Percentiles rank a stretch among this genome's conserved stretches.
Conservation (phyloP, 371 early-diverging fungal genomes). For the Fennellomyces sp. region DNA sequence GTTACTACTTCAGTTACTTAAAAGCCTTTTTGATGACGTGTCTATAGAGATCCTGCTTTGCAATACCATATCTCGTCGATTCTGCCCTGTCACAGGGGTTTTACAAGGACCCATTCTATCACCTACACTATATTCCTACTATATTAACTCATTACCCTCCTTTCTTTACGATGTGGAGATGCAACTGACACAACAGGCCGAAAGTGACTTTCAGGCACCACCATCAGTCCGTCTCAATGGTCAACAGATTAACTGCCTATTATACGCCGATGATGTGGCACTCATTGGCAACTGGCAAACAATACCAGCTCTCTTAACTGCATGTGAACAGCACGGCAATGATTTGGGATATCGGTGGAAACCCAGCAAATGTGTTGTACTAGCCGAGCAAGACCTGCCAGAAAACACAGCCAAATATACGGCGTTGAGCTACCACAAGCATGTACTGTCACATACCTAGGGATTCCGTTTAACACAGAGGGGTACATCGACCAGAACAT, state of each 20-base stretch:
- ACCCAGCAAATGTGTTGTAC: slow-evolving; percentile 21
- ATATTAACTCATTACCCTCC: slow-evolving; percentile 22
- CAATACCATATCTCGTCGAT: slow-evolving; percentile 10
- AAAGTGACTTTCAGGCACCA: not conserved
- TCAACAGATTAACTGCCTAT: slow-evolving; percentile 1
- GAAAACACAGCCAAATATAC: too few relatives aligned
- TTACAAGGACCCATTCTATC: slow-evolving; percentile 29
- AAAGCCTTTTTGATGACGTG: not conserved
- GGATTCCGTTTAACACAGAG: too few relatives aligned
- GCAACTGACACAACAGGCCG: not conserved
- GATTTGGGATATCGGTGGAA: slow-evolving; percentile 19
- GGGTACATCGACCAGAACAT: too few relatives aligned
- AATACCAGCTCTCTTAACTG: not conserved
- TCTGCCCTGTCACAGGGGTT: slow-evolving; percentile 20
- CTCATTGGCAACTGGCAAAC: slow-evolving; percentile 3
- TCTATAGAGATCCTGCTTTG: not conserved
- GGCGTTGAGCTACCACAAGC: too few relatives aligned
- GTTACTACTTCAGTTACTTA: not conserved
- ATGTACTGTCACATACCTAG: too few relatives aligned
- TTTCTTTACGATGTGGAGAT: slow-evolving; percentile 6
- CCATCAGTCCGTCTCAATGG: not conserved
- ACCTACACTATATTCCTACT: slow-evolving; percentile 22
- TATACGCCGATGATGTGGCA: slow-evolving; percentile 18
- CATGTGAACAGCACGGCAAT: slow-evolving; percentile 5
- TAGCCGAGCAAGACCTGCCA: too few relatives aligned